Percentiles rank a stretch among this genome's conserved stretches.
phyloP scores from a whole-genome alignment of 345 rosid species.

The Boechera stricta region DNA sequence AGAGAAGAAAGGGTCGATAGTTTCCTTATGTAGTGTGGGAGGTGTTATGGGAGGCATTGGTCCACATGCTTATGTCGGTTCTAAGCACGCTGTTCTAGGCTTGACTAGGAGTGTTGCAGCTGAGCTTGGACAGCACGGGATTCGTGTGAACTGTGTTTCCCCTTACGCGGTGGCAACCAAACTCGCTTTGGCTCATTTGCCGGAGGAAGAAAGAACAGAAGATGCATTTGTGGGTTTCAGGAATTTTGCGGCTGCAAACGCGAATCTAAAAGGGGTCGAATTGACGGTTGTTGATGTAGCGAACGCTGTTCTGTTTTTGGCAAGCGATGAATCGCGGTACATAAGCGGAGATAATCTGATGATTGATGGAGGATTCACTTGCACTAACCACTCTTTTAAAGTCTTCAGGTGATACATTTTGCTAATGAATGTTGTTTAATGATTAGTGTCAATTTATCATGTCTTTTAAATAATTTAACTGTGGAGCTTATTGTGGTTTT shows the following conservation, averaged over 20 bases:
- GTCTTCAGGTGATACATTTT: conserved; percentile 62
- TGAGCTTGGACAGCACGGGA: conserved; percentile 88
- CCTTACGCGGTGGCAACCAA: conserved; percentile 75
- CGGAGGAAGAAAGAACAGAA: conserved; percentile 71
- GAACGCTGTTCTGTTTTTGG: conserved; percentile 77
- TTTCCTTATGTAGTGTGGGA: conserved; percentile 66
- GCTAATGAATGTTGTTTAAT: conserved; percentile 6
- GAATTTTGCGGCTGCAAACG: conserved; percentile 54
- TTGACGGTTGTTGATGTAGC: conserved; percentile 78
- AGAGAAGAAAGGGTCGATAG: conserved; percentile 59
- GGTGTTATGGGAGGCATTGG: conserved; percentile 70
- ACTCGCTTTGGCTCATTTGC: conserved; percentile 78
- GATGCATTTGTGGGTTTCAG: conserved; percentile 61
- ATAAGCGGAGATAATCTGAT: conserved; percentile 82
- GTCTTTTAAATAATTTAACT: not conserved
- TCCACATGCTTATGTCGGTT: conserved; percentile 81
- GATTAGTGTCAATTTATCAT: conserved; percentile 4
- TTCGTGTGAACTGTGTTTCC: conserved; percentile 92
- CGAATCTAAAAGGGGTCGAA: conserved; percentile 83
- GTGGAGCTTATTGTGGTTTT: conserved; percentile 22
- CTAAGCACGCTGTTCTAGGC: conserved; percentile 89
- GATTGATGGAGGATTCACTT: conserved; percentile 91
- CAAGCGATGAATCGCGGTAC: conserved; percentile 85
- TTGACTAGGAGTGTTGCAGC: conserved; percentile 82
- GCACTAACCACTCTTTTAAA: conserved; percentile 61